Conservation (phyloP, 352 stramenopile species). For the Phytopythium aichiense region DNA sequence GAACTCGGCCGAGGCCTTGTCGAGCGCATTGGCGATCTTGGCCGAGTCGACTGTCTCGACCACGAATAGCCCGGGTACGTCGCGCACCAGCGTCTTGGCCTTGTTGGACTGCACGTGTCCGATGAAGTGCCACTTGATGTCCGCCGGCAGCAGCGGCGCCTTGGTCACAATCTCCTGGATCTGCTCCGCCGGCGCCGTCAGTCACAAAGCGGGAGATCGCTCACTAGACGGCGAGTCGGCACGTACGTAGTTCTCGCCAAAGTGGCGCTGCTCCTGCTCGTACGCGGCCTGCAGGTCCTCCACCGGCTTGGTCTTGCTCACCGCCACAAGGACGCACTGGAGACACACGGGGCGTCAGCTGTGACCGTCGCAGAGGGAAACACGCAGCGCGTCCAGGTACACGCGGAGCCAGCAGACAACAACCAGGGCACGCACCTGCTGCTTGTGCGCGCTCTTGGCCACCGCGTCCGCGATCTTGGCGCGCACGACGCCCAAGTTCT, state of each 20-base stretch:
- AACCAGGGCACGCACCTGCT: slow-evolving; percentile 20
- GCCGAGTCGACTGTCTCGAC: slow-evolving; percentile 96
- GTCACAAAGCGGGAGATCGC: neutral
- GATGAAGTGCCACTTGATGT: slow-evolving; percentile 98
- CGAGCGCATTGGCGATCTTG: slow-evolving; percentile 96
- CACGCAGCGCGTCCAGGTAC: neutral
- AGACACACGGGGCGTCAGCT: neutral
- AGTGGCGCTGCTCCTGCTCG: slow-evolving; percentile 90
- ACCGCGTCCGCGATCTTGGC: slow-evolving; percentile 55
- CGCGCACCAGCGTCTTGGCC: slow-evolving; percentile 87
- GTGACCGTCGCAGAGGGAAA: neutral
- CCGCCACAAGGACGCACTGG: slow-evolving; percentile 85
- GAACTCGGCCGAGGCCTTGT: slow-evolving; percentile 79
- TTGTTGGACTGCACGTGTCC: slow-evolving; percentile 99
- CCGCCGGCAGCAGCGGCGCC: slow-evolving; percentile 72
- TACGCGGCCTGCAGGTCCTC: slow-evolving; percentile 88
- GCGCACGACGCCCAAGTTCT: slow-evolving; percentile 60
- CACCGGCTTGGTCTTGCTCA: slow-evolving; percentile 94
- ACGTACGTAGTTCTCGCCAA: slow-evolving; percentile 98
- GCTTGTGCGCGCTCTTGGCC: slow-evolving; percentile 40
- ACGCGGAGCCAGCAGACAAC: too few relatives aligned
- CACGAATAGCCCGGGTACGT: slow-evolving; percentile 91
- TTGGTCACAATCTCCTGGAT: slow-evolving; percentile 97
- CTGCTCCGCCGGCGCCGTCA: slow-evolving; percentile 14
- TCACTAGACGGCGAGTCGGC: neutral